A percentile compares a stretch with the other conserved stretches of the same genome.
Evolutionary conservation across 2,329 filamentous ascomycete genomes (phyloP).

Genomic region (Aspergillus felis): DNA sequence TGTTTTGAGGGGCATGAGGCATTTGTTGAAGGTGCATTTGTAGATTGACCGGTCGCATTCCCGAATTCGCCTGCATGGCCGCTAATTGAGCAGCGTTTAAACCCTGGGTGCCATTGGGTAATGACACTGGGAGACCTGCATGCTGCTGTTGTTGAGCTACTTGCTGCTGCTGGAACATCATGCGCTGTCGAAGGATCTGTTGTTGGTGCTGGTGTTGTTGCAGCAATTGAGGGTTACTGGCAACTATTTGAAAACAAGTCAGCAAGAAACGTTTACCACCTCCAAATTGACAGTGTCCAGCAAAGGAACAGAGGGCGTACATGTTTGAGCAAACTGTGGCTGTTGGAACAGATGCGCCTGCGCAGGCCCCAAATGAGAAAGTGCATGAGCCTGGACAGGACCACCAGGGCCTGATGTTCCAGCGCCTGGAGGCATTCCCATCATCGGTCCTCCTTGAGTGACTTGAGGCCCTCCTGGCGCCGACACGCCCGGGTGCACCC

Average conservation of each 20-base stretch:
- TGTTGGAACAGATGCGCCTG: conserved; percentile 55
- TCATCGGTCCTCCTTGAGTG: conserved; percentile 60
- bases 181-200: conserved; percentile 7
- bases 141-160: conserved; percentile 35
- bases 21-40: conserved; percentile 41
- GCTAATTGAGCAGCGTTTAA: conserved; percentile 41
- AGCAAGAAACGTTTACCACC: background rate
- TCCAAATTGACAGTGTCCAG: background rate
- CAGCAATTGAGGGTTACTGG: conserved; percentile 44
- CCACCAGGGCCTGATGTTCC: conserved; percentile 49
- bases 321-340: conserved; percentile 40
- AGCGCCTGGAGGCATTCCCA: conserved; percentile 59
- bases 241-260: conserved; percentile 22
- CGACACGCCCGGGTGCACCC: conserved; percentile 60
- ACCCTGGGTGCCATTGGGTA: conserved; percentile 40
- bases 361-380: conserved; percentile 55
- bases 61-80: conserved; percentile 40
- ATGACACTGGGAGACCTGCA: conserved; percentile 34
- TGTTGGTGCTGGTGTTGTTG: conserved; percentile 37
- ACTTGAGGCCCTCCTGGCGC: conserved; percentile 57
- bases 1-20: conserved; percentile 37
- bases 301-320: conserved; percentile 27
- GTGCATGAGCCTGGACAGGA: conserved; percentile 53
- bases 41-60: conserved; percentile 37
- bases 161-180: conserved; percentile 25